phyloP scores from a whole-genome alignment of 345 rosid species.

The Lumnitzera racemosa region DNA sequence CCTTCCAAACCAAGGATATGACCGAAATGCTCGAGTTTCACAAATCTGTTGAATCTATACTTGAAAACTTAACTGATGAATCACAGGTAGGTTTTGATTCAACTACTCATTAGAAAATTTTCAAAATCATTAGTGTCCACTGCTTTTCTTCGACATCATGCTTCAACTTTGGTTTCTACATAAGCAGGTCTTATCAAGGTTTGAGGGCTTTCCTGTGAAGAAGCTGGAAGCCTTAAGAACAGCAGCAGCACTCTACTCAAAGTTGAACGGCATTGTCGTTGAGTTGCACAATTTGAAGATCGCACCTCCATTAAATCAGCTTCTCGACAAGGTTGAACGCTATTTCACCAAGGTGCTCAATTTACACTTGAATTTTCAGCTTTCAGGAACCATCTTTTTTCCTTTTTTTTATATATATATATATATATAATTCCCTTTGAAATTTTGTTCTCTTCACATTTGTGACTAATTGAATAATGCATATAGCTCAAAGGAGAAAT shows the following conservation, averaged over 20 bases:
- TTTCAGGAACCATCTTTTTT: not conserved
- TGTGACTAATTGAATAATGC: slow-evolving; percentile 5
- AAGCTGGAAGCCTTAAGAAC: slow-evolving; percentile 80
- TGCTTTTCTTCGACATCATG: not conserved
- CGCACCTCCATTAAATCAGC: slow-evolving; percentile 51
- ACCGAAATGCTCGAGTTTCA: slow-evolving; percentile 63
- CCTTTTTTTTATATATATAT: too few relatives aligned
- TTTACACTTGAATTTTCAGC: too few relatives aligned
- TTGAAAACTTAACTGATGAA: slow-evolving; percentile 83
- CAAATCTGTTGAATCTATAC: slow-evolving; percentile 61
- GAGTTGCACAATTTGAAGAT: slow-evolving; percentile 66
- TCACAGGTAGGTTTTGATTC: slow-evolving; percentile 47
- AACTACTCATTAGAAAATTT: not conserved
- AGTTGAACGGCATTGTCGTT: slow-evolving; percentile 38
- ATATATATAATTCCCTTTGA: not conserved
- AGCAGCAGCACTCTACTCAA: slow-evolving; percentile 53
- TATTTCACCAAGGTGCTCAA: slow-evolving; percentile 66
- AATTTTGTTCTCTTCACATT: not conserved
- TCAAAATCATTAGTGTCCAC: not conserved
- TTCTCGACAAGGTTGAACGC: slow-evolving; percentile 72
- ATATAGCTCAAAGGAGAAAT: slow-evolving; percentile 68
- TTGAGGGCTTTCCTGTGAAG: slow-evolving; percentile 86
- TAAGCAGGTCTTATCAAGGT: slow-evolving; percentile 71
- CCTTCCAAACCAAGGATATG: slow-evolving; percentile 80
- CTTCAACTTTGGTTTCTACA: not conserved